A percentile compares a stretch with the other conserved stretches of the same genome.
These are phyloP conservation scores for Mucor saturninus DNA, from an alignment of 371 early-diverging fungal species.

Conservation along the genomic window DNA sequence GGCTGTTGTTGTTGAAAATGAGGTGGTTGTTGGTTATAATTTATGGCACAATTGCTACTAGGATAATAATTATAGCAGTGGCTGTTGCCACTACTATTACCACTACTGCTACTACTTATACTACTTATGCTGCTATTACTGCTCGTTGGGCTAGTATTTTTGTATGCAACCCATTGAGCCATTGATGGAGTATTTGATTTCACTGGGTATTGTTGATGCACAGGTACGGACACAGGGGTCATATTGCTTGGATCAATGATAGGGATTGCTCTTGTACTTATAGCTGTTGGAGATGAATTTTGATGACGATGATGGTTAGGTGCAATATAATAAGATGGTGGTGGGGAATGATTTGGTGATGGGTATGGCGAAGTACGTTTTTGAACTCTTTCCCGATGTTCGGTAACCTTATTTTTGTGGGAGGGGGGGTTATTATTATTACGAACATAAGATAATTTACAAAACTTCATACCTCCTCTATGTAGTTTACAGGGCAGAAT, in stretches of 20 bases:
- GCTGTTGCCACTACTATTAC: not conserved
- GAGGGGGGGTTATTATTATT: not conserved
- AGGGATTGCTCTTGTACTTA: slow-evolving; percentile 34
- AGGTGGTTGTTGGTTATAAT: slow-evolving; percentile 2
- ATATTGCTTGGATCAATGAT: slow-evolving; percentile 47
- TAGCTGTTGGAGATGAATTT: not conserved
- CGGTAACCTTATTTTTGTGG: slow-evolving; percentile 13
- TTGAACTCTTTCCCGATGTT: slow-evolving; percentile 47
- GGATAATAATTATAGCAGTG: not conserved
- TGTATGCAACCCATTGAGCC: slow-evolving; percentile 14
- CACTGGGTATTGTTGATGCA: slow-evolving; percentile 1
- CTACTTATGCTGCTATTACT: slow-evolving; percentile 6
- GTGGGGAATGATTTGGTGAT: slow-evolving; percentile 36
- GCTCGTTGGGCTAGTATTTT: slow-evolving; percentile 6
- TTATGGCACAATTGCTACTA: not conserved
- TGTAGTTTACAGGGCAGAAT: slow-evolving; percentile 40
- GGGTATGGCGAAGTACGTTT: slow-evolving; percentile 44
- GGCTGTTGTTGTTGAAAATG: not conserved
- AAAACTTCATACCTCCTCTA: slow-evolving; percentile 28
- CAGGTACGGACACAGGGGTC: slow-evolving; percentile 37
- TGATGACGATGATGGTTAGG: slow-evolving; percentile 5
- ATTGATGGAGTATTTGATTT: slow-evolving; percentile 15
- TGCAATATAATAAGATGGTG: slow-evolving; percentile 1
- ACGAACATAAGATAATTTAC: not conserved
- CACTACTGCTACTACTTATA: not conserved